Evolutionary conservation across 176 grass and related monocot species (phyloP), one percentile per base, ranked within the genome.

Genomic region (Oryza australiensis): DNA sequence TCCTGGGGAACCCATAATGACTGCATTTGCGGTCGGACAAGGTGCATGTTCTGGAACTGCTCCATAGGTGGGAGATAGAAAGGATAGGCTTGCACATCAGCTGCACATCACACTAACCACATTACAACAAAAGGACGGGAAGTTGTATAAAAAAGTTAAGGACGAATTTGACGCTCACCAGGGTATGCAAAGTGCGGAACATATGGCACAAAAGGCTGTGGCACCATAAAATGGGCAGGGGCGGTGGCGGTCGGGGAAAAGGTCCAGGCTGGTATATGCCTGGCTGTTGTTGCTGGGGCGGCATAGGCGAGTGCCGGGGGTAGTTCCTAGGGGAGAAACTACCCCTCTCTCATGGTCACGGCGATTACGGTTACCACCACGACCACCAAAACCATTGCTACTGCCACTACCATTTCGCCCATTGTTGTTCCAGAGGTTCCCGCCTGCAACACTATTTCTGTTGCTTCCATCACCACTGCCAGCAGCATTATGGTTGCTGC

Each of bases 1-100:
- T 78, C 73, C 6, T 86, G 83, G 10, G 64, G 88, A 77, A 55
- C 40, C 53, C 71, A 78, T 46, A 79, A 55, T 6, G 81, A 40
- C 14, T 90, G 84, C 28, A 84, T 70, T 51, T 86, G 90, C 15
- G 76, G 88, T 16, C 76, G 64, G 62, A 82, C 20, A 60, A 82
- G 79, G 78, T 80, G 27, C 72, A 89, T 82, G 86, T 89, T 94
- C 41, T 87, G 86, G 28, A 90, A 76, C 32, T 87, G 79, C 46
- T 94, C 91, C 46, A 94, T 12, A 29, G 86, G 76, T 64, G 86
- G 55, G 55, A 82, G 7, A 68, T 89, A 89, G 33, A 91, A 35
- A 46, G 83, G 85, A 79, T 81, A 83, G 22, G 28, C 3, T 38
- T 84, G 84, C 37, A 87, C 42, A 79, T 83, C 78, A 6, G 11